Evolutionary conservation across 805 yeast species (phyloP).

Genomic region (Ogataea trehalophila): DNA sequence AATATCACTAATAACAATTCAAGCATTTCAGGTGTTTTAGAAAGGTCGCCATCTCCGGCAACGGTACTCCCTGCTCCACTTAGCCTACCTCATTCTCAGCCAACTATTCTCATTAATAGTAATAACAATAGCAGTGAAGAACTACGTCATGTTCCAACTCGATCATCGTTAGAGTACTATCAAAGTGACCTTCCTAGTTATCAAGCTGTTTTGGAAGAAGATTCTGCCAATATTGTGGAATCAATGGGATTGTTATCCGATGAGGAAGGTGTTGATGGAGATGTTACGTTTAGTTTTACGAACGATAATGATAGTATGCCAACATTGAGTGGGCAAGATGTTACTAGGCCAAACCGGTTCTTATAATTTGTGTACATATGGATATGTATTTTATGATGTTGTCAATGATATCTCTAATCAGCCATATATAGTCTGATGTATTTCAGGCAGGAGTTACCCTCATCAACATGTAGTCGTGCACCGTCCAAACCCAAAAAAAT

Average conservation of each 20-base stretch:
- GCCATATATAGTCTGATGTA: too few species aligned
- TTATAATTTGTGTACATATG: neutral
- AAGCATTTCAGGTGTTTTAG: too few species aligned
- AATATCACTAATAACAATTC: too few species aligned
- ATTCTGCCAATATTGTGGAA: constrained; percentile 16
- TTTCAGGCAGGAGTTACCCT: too few species aligned
- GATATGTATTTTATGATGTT: too few species aligned
- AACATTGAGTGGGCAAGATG: constrained; percentile 16
- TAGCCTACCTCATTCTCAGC: neutral
- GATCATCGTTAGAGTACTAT: constrained; percentile 23
- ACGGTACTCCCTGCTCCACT: neutral
- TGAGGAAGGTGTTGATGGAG: constrained; percentile 7
- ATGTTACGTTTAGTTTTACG: neutral
- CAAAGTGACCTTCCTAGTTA: constrained; percentile 24
- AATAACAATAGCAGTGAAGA: neutral
- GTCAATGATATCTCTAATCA: too few species aligned
- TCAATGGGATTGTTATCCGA: constrained; percentile 23
- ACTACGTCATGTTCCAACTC: constrained; percentile 18
- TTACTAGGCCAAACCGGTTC: constrained; percentile 14
- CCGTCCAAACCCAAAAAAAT: neutral
- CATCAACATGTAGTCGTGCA: too few species aligned
- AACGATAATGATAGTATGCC: constrained; percentile 6
- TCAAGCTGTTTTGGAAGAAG: constrained; percentile 23
- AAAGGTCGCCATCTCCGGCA: too few species aligned
- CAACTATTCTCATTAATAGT: neutral